A percentile compares a stretch with the other conserved stretches of the same genome.
Conservation (phyloP, 495 filamentous ascomycete species). For the Entonaema liquescens region DNA sequence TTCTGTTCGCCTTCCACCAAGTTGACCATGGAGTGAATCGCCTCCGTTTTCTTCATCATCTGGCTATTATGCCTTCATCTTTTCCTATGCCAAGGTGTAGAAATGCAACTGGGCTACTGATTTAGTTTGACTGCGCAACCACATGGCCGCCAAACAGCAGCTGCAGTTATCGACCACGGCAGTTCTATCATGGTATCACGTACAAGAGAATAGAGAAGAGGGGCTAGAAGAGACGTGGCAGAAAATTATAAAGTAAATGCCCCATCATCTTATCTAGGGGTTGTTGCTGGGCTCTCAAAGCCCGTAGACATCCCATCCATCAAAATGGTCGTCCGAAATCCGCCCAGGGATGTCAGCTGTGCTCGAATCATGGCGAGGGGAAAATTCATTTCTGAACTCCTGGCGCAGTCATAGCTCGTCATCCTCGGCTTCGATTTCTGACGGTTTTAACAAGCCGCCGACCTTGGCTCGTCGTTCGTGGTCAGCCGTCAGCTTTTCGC, state of each 20-base stretch:
- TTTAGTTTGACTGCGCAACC: slow-evolving; percentile 5
- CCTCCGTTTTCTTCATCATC: background rate
- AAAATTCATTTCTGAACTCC: slow-evolving; percentile 70
- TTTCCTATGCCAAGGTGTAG: slow-evolving; percentile 5
- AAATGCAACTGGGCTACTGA: slow-evolving; percentile 9
- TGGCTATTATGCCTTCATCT: slow-evolving; percentile 9
- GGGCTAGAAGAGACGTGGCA: slow-evolving; percentile 19
- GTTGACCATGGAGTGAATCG: background rate
- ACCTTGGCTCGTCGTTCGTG: slow-evolving; percentile 90
- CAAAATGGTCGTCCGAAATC: slow-evolving; percentile 47
- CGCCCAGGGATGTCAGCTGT: slow-evolving; percentile 21
- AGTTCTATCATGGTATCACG: slow-evolving; percentile 44
- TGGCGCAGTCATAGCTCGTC: slow-evolving; percentile 89
- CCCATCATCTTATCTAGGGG: slow-evolving; percentile 16
- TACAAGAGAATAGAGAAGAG: slow-evolving; percentile 33
- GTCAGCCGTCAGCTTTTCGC: slow-evolving; percentile 81
- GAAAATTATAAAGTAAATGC: slow-evolving; percentile 25
- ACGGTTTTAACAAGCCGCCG: slow-evolving; percentile 89
- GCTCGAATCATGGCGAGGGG: slow-evolving; percentile 43
- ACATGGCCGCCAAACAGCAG: slow-evolving; percentile 4
- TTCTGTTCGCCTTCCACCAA: slow-evolving; percentile 1
- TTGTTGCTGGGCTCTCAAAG: slow-evolving; percentile 47
- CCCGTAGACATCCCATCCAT: slow-evolving; percentile 64
- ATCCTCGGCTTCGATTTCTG: slow-evolving; percentile 80
- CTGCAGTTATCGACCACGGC: slow-evolving; percentile 12